Evolutionary conservation across 2,329 filamentous ascomycete species (phyloP), one percentile per base, ranked within the genome.

Genomic region (Didymosphaeria variabile): DNA sequence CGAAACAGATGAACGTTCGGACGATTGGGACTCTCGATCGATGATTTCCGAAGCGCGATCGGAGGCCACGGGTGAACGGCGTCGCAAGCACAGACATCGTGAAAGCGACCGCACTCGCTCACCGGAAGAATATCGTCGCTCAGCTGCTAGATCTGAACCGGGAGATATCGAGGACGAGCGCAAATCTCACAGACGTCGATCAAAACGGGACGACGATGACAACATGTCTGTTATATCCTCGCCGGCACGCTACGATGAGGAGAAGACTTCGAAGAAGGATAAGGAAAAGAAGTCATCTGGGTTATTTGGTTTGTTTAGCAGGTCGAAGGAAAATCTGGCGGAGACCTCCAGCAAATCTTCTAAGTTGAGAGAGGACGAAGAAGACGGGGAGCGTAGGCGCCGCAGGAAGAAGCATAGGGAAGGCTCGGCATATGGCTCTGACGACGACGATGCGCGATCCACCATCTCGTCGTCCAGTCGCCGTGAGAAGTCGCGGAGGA

Each of bases 241-340:
- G 5, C 74, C 80, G 21, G 76, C 79, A 12, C 74, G 76, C 44
- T 72, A 73, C 45, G 76, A 80, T 26, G 79, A 80, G 31, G 80
- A 81, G 13, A 73, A 78, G 23, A 69, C 66, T 32, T 63, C 72
- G 5, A 73, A 61, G 57, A 73, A 69, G 59, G 69, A 76, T 40
- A 77, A 80, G 62, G 80, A 81, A 54, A 81, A 81, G 62, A 79
- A 80, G 64, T 81, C 81, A 52, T 78, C 78, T 51, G 80, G 82
- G 13, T 57, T 84, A 8, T 79, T 83, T 53, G 79, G 81, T 5
- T 65, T 84, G 9, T 83, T 84, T 55, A 78, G 80, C 65, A 84
- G 81, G 69, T 81, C 81, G 2, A 75, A 72, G 44, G 80, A 81
- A 44, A 77, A 70, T 44, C 32, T 75, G 17, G 65, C 69, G 12